Base-by-base conservation (phyloP, 2,329 filamentous ascomycete genomes). In the Penicillium sp. region DNA sequence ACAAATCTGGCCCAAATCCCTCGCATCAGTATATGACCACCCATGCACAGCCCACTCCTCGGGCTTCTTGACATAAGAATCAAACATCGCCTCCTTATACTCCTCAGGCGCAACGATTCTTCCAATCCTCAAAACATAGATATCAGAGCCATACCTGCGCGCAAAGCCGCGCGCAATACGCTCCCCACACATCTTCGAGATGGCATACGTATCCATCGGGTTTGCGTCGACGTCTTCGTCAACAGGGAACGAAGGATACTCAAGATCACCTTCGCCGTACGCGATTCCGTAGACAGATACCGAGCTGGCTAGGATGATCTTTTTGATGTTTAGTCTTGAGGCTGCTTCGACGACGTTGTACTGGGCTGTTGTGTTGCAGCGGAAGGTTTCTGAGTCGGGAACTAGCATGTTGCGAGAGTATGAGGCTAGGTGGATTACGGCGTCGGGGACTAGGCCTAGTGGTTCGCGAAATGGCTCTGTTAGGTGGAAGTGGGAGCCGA, bases 301-400 rank as follows among this genome's bases (percentile, higher is more conserved):
- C 21, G 78, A 82, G 56, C 78, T 82, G 1, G 85, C 85, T 48
- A 87, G 80, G 65, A 88, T 78, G 63, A 88, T 82, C 65, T 88
- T 88, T 62, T 79, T 80, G 7, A 88, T 82, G 13, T 84, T 83
- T 0, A 88, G 74, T 60, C 86, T 86, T 66, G 79, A 85, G 0
- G 85, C 84, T 0, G 84, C 83, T 70, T 88, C 85, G 60, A 88
- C 80, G 25, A 88, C 79, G 63, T 88, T 88, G 71, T 87, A 87
- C 0, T 82, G 85, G 10, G 80, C 77, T 0, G 77, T 74, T 0
- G 82, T 78, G 64, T 88, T 88, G 26, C 75, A 79, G 19, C 76
- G 75, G 70, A 85, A 88, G 51, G 78, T 82, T 65, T 86, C 83
- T 51, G 82, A 84, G 66, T 88, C 85, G 0, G 84, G 84, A 0